Base-by-base conservation (phyloP, 129 eudicot species). In the Pittosporum tobira region DNA sequence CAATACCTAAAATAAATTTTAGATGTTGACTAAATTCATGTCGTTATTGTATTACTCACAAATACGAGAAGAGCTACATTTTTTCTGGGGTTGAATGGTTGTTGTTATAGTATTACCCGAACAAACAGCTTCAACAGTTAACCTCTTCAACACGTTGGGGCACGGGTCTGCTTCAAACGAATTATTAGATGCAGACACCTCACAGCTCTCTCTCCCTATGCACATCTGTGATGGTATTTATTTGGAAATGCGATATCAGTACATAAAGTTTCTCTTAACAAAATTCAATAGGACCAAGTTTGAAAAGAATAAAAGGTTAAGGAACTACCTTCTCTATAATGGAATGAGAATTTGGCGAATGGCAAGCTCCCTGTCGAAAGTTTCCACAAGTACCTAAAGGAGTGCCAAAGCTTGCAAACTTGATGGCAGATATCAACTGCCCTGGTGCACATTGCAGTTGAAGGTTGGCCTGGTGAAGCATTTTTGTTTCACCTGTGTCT, bases 401-500 rank as follows among this genome's bases (percentile, higher is more conserved):
- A 52, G 87, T 88, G 44, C 96, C 96, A 26, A 78, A 88, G 61
- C 96, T 88, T 46, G 96, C 96, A 68, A 88, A 88, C 42, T 75
- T 77, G 38, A 88, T 79, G 48, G 75, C 60, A 30, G 96, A 70
- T 56, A 88, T 88, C 45, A 80, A 51, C 65, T 79, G 82, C 28
- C 94, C 87, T 26, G 69, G 63, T 37, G 80, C 87, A 71, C 96
- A 88, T 18, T 21, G 73, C 25, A 88, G 74, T 45, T 77, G 84
- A 49, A 81, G 78, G 57, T 78, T 81, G 28, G 79, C 70, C 61
- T 75, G 75, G 27, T 49, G 91, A 22, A 77, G 70, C 77, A 76
- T 69, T 16, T 63, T 67, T 6, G 64, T 31, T 24, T 73, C 79
- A 47, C 77, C 79, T 0, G 62, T 42, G 65, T 77, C 71, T n/a